phyloP scores from a whole-genome alignment of 2,329 filamentous ascomycete genomes.

The Diplodia sapinea region DNA sequence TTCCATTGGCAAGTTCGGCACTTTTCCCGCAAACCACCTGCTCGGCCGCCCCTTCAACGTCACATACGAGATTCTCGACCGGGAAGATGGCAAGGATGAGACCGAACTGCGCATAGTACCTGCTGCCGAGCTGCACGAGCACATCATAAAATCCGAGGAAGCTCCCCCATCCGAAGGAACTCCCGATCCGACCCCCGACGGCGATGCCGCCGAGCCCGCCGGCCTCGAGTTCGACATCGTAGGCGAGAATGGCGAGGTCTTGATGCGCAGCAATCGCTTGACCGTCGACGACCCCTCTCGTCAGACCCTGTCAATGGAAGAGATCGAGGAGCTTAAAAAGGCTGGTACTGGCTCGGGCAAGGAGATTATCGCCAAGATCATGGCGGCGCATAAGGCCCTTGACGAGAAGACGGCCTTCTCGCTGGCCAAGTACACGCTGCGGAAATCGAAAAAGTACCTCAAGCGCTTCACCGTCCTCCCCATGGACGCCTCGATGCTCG shows the following conservation, averaged over 20 bases:
- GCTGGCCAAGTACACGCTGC: constrained; percentile 90
- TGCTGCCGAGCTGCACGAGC: constrained; percentile 80
- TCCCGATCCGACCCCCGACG: constrained; percentile 47
- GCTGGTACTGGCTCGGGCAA: constrained; percentile 79
- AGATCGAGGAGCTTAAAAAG: constrained; percentile 74
- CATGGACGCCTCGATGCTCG: constrained; percentile 76
- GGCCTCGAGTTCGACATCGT: constrained; percentile 53
- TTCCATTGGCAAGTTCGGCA: constrained; percentile 89
- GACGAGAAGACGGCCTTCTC: constrained; percentile 96
- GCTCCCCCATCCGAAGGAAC: constrained; percentile 36
- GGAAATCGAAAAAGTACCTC: constrained; percentile 94
- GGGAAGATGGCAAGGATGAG: constrained; percentile 65
- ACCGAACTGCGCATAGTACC: constrained; percentile 78
- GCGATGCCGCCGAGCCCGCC: constrained; percentile 43
- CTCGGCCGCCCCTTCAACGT: constrained; percentile 90
- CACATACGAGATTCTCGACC: constrained; percentile 87
- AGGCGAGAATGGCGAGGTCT: constrained; percentile 54
- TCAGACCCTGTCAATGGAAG: constrained; percentile 75
- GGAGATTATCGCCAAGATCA: constrained; percentile 89
- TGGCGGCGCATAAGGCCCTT: constrained; percentile 85
- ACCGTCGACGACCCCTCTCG: constrained; percentile 68
- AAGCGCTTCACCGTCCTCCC: constrained; percentile 85
- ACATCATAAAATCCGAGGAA: constrained; percentile 66
- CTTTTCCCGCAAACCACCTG: constrained; percentile 86
- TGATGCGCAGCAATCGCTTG: constrained; percentile 67